Evolutionary conservation across 1,284 basidiomycete genomes (phyloP).

Genomic region (Fomitopsis palustris): DNA sequence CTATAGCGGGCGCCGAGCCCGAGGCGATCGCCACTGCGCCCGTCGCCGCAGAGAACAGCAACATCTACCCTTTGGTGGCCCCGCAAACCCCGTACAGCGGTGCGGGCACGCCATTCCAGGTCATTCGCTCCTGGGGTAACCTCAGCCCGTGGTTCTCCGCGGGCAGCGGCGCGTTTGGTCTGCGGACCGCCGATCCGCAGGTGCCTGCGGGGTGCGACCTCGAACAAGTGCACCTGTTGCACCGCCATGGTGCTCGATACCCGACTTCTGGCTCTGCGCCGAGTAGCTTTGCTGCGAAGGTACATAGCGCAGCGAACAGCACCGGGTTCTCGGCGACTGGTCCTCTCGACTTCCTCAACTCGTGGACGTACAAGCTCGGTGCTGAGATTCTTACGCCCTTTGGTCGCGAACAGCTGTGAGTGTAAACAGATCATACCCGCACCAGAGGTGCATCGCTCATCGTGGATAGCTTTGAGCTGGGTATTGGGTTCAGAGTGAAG

Average conservation of each 20-base stretch:
- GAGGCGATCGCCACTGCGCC: conserved; percentile 26
- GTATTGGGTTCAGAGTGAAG: conserved; percentile 47
- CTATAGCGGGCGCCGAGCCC: conserved; percentile 23
- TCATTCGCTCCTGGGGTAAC: conserved; percentile 45
- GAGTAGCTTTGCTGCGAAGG: conserved; percentile 36
- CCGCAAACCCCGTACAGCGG: conserved; percentile 10
- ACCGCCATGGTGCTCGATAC: conserved; percentile 54
- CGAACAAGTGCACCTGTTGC: conserved; percentile 50
- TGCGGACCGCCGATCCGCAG: conserved; percentile 43
- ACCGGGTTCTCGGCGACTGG: conserved; percentile 40
- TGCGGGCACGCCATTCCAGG: conserved; percentile 19
- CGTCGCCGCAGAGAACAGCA: conserved; percentile 17
- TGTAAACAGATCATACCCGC: background rate
- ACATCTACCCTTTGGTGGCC: conserved; percentile 22
- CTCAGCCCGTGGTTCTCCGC: conserved; percentile 60
- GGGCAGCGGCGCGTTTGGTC: conserved; percentile 41
- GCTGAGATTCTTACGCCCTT: conserved; percentile 57
- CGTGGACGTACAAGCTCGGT: conserved; percentile 53
- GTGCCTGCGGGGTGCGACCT: conserved; percentile 49
- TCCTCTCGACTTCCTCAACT: conserved; percentile 48
- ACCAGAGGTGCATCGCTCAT: background rate
- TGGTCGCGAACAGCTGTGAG: conserved; percentile 50
- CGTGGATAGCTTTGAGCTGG: conserved; percentile 41
- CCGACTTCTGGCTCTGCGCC: conserved; percentile 39
- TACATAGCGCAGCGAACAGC: conserved; percentile 32